Evolutionary conservation across 2,329 filamentous ascomycete genomes (phyloP).

Genomic region (Fusarium clavum): DNA sequence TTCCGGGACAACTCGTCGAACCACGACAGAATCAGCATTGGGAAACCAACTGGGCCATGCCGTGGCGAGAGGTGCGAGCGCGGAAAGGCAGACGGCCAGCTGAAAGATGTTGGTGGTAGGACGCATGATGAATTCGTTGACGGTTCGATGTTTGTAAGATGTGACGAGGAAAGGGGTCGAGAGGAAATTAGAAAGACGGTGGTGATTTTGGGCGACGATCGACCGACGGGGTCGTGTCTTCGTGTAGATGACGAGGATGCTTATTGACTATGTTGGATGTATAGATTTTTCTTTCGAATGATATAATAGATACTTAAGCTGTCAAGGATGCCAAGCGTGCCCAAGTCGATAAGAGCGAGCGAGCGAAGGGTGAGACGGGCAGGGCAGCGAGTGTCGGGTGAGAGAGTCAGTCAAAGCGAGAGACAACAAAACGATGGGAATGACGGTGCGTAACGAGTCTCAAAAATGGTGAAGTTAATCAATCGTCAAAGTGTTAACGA

Average conservation of each 20-base stretch:
- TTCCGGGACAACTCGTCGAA: constrained; percentile 19
- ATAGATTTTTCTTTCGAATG: neutral
- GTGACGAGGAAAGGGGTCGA: constrained; percentile 8
- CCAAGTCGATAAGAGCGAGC: constrained; percentile 17
- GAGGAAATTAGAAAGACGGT: neutral
- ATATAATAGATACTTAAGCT: neutral
- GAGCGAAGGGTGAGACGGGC: constrained; percentile 9
- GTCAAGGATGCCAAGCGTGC: constrained; percentile 19
- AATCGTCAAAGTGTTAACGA: constrained; percentile 21
- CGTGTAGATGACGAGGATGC: constrained; percentile 4
- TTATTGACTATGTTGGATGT: constrained; percentile 13
- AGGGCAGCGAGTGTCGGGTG: constrained; percentile 32
- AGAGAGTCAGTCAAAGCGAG: constrained; percentile 31
- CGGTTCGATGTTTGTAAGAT: neutral
- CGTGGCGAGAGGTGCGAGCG: constrained; percentile 63
- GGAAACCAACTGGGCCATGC: constrained; percentile 69
- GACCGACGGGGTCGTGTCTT: neutral
- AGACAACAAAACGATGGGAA: constrained; percentile 25
- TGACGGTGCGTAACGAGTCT: constrained; percentile 14
- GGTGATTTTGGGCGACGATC: neutral
- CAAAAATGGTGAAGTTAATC: constrained; percentile 17
- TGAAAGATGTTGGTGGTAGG: constrained; percentile 59
- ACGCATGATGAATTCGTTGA: constrained; percentile 58
- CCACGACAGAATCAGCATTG: constrained; percentile 63
- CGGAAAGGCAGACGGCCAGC: constrained; percentile 62